Conservation (phyloP, 176 grass and related monocot genomes). For the Cenchrus americanus region DNA sequence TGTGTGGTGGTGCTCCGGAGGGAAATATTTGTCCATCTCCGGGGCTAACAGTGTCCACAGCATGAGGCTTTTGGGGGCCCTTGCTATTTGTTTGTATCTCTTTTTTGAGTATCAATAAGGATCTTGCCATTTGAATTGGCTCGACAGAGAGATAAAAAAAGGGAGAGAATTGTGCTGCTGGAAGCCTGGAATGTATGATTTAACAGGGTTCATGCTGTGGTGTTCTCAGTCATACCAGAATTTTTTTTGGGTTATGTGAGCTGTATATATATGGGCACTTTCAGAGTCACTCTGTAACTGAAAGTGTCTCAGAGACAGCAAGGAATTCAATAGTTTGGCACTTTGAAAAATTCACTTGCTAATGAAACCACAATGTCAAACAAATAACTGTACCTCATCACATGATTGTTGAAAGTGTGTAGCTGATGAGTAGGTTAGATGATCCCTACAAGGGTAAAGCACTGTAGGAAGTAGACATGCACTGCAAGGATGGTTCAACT, state of each 20-base stretch:
- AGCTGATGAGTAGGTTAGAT: slow-evolving; percentile 37
- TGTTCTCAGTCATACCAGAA: neutral
- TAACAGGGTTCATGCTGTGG: neutral
- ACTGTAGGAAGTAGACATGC: slow-evolving; percentile 50
- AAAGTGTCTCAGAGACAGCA: slow-evolving; percentile 21
- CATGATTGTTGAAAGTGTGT: slow-evolving; percentile 35
- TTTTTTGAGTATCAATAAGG: slow-evolving; percentile 49
- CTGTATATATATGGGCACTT: slow-evolving; percentile 1
- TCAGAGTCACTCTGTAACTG: slow-evolving; percentile 6
- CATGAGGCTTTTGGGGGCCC: slow-evolving; percentile 61
- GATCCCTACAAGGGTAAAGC: slow-evolving; percentile 25
- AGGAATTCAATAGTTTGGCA: neutral
- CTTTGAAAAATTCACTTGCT: slow-evolving; percentile 29
- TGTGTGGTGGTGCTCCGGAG: slow-evolving; percentile 53
- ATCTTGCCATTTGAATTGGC: slow-evolving; percentile 48
- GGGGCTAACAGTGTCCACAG: slow-evolving; percentile 57
- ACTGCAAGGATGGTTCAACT: slow-evolving; percentile 7
- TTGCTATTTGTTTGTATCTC: slow-evolving; percentile 56
- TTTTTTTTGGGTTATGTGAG: neutral
- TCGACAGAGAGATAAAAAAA: neutral
- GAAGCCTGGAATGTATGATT: neutral
- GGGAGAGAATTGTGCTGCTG: neutral
- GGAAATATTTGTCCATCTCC: slow-evolving; percentile 81
- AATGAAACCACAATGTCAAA: slow-evolving; percentile 47
- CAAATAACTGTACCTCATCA: slow-evolving; percentile 33